Conservation (phyloP, 371 early-diverging fungal genomes). For the Apophysomyces trapeziformis region DNA sequence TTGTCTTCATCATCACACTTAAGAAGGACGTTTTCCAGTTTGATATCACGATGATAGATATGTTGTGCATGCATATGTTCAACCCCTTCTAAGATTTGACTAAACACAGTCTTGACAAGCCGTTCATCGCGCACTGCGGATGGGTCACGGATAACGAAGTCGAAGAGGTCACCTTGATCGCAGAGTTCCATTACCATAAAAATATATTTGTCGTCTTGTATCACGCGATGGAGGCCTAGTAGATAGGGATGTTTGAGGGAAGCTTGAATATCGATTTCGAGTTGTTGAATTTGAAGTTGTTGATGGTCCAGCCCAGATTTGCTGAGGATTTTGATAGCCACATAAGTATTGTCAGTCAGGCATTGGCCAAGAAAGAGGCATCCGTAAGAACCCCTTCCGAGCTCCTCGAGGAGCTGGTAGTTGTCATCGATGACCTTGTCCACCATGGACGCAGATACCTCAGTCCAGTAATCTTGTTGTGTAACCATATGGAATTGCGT, state of each 20-base stretch:
- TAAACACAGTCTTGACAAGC: conserved; percentile 51
- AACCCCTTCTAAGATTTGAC: conserved; percentile 61
- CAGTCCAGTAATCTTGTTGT: conserved; percentile 27
- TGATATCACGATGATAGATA: conserved; percentile 79
- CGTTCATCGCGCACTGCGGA: conserved; percentile 36
- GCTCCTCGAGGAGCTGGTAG: conserved; percentile 56
- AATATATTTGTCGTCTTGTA: conserved; percentile 56
- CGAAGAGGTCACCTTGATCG: conserved; percentile 68
- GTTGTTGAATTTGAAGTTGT: conserved; percentile 69
- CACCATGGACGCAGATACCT: conserved; percentile 21
- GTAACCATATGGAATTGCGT: conserved; percentile 10
- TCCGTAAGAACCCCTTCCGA: conserved; percentile 69
- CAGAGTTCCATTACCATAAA: conserved; percentile 70
- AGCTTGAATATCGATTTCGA: conserved; percentile 78
- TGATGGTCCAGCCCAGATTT: conserved; percentile 63
- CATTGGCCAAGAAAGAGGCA: conserved; percentile 63
- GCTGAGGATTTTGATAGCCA: conserved; percentile 76
- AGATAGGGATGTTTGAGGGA: conserved; percentile 71
- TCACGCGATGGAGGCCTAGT: conserved; percentile 58
- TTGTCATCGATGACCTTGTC: conserved; percentile 31
- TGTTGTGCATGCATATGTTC: conserved; percentile 57
- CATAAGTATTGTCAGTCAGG: conserved; percentile 43
- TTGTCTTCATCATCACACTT: conserved; percentile 31
- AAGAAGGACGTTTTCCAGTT: conserved; percentile 80
- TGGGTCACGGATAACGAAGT: conserved; percentile 55